Evolutionary conservation across 352 stramenopile species (phyloP).

Genomic region (Phytopythium oedochilum): DNA sequence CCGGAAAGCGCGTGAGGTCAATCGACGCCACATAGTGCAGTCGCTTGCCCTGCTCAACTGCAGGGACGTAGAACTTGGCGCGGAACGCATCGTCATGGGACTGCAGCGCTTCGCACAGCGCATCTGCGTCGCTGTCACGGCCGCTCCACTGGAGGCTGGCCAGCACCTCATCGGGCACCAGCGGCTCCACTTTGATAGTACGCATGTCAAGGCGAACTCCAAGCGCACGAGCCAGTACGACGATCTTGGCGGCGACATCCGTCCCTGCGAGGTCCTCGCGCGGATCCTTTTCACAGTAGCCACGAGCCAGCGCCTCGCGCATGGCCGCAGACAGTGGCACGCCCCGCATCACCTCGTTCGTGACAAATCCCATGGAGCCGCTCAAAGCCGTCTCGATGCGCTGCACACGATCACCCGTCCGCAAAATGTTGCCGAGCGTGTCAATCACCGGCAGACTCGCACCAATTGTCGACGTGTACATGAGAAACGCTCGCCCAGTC

Average conservation of each 20-base stretch:
- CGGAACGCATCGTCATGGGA: constrained; percentile 55
- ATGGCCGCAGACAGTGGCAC: constrained; percentile 54
- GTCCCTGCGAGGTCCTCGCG: constrained; percentile 61
- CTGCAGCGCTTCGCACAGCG: constrained; percentile 42
- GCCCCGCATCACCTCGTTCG: constrained; percentile 71
- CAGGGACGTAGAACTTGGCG: constrained; percentile 43
- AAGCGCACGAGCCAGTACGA: constrained; percentile 60
- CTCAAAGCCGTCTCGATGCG: constrained; percentile 60
- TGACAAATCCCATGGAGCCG: constrained; percentile 69
- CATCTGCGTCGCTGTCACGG: constrained; percentile 32
- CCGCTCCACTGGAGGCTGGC: constrained; percentile 40
- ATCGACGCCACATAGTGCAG: constrained; percentile 70
- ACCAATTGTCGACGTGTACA: constrained; percentile 78
- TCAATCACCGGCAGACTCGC: constrained; percentile 69
- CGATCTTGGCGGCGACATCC: constrained; percentile 68
- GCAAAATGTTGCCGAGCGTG: constrained; percentile 70
- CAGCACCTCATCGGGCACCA: constrained; percentile 41
- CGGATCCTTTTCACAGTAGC: constrained; percentile 67
- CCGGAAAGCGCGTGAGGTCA: constrained; percentile 43
- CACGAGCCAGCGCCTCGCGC: constrained; percentile 33
- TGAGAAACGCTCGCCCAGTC: constrained; percentile 59
- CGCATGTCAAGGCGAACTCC: constrained; percentile 41
- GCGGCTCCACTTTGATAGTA: constrained; percentile 46
- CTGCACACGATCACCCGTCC: constrained; percentile 60
- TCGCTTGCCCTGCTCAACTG: constrained; percentile 36